Conservation (phyloP, 805 yeast species). For the Spathaspora hagerdaliae region DNA sequence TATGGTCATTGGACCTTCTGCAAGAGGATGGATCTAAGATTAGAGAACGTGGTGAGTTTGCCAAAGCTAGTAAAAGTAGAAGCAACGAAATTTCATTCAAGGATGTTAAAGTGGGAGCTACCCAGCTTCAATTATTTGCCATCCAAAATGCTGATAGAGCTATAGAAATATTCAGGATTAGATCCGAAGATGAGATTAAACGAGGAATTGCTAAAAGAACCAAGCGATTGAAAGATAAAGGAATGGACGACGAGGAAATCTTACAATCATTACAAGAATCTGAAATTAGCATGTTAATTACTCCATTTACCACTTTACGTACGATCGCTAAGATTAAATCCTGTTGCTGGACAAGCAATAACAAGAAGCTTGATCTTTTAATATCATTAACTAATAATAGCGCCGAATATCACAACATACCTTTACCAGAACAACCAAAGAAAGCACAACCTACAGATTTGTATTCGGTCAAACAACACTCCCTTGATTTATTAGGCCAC, state of each 20-base stretch:
- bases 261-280: constrained; percentile 36
- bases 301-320: constrained; percentile 67
- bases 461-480: constrained; percentile 44
- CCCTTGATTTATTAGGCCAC: constrained; percentile 79
- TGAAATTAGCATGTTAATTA: constrained; percentile 55
- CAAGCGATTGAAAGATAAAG: constrained; percentile 73
- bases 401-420: constrained; percentile 61
- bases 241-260: constrained; percentile 55
- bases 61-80: constrained; percentile 73
- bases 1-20: constrained; percentile 70
- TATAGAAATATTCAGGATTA: constrained; percentile 72
- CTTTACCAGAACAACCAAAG: constrained; percentile 51
- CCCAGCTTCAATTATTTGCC: constrained; percentile 48
- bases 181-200: constrained; percentile 71
- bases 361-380: constrained; percentile 54
- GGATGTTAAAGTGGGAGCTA: constrained; percentile 14
- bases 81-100: constrained; percentile 57
- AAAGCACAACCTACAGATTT: constrained; percentile 45
- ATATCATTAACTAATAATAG: constrained; percentile 70
- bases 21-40: constrained; percentile 48
- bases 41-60: constrained; percentile 58
- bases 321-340: constrained; percentile 60
- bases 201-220: constrained; percentile 76
- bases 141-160: constrained; percentile 80
- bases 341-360: constrained; percentile 56